Evolutionary conservation across 805 yeast genomes (phyloP).

Genomic region (Yarrowia osloensis): DNA sequence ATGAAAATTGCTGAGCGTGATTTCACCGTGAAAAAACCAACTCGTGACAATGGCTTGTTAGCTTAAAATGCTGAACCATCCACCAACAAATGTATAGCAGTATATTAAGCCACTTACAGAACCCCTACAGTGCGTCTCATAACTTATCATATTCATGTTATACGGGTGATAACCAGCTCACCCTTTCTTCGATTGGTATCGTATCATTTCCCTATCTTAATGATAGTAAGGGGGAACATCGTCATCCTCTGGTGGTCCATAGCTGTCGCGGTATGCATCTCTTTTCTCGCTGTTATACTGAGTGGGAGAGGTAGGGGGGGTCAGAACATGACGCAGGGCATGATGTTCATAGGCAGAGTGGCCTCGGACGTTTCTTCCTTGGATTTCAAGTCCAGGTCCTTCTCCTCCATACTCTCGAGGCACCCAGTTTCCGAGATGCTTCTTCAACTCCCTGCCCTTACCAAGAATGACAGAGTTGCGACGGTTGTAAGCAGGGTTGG

Average conservation of each 20-base stretch:
- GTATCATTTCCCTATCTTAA: background rate
- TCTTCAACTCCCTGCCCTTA: conserved; percentile 6
- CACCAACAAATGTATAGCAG: too few species aligned
- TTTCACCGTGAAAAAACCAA: too few species aligned
- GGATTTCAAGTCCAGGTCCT: background rate
- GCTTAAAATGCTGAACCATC: too few species aligned
- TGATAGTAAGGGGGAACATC: conserved; percentile 12
- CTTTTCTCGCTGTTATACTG: background rate
- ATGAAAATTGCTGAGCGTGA: too few species aligned
- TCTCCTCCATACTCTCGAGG: conserved; percentile 12
- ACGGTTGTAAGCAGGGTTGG: background rate
- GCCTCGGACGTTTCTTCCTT: background rate
- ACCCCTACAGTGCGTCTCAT: too few species aligned
- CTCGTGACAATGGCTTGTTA: too few species aligned
- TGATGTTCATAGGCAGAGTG: background rate
- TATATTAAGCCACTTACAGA: too few species aligned
- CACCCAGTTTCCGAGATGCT: conserved; percentile 7
- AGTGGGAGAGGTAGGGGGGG: background rate
- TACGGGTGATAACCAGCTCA: background rate
- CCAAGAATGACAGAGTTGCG: conserved; percentile 7
- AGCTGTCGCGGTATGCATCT: background rate
- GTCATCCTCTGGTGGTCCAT: conserved; percentile 2
- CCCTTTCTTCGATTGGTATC: background rate
- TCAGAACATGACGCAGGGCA: background rate
- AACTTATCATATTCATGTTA: background rate